A percentile compares a stretch with the other conserved stretches of the same genome.
Conservation (phyloP, 2,329 filamentous ascomycete species). For the Daldinia sp. region DNA sequence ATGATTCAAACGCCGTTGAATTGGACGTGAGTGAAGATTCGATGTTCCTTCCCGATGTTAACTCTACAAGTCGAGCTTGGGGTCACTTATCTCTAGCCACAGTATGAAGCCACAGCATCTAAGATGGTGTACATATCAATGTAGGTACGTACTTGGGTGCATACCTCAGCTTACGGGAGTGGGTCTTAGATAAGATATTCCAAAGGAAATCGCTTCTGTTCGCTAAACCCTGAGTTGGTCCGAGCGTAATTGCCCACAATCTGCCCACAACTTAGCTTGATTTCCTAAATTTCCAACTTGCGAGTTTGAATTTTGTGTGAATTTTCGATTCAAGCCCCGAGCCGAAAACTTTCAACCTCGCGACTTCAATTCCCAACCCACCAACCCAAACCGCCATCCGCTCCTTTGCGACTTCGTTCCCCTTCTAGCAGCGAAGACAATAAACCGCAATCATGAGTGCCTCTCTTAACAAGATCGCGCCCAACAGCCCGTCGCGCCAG, state of each 20-base stretch:
- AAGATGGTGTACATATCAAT: too few relatives aligned
- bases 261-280: conserved; percentile 35
- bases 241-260: conserved; percentile 33
- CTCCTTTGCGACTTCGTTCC: conserved; percentile 37
- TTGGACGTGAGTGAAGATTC: neutral
- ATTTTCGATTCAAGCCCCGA: conserved; percentile 32
- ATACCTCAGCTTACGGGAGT: neutral
- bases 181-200: neutral
- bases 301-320: conserved; percentile 29
- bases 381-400: conserved; percentile 23
- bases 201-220: conserved; percentile 21
- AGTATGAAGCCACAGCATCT: neutral
- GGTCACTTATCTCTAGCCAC: conserved; percentile 3
- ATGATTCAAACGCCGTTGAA: neutral
- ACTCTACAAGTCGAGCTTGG: neutral
- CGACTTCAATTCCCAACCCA: conserved; percentile 31
- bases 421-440: conserved; percentile 26
- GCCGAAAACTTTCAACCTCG: conserved; percentile 29
- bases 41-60: too few relatives aligned
- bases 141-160: too few relatives aligned
- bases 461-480: conserved; percentile 97
- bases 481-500: conserved; percentile 95
- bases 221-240: conserved; percentile 39
- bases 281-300: conserved; percentile 24
- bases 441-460: conserved; percentile 69